phyloP scores from a whole-genome alignment of 1,284 basidiomycete species.

The Marasmius tenuissimus region DNA sequence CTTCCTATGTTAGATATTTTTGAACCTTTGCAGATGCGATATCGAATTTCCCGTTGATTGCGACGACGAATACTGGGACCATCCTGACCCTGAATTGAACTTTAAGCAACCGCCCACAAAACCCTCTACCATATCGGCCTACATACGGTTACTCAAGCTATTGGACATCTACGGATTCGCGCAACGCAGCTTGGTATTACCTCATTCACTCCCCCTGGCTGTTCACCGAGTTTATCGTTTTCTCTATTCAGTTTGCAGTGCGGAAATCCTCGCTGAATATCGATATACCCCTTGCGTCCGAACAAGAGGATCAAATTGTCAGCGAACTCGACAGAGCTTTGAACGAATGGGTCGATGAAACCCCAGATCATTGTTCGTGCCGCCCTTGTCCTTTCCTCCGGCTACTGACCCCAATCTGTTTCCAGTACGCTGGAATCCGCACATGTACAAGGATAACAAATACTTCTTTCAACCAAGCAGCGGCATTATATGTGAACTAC shows the following conservation, averaged over 20 bases:
- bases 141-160: slow-evolving; percentile 57
- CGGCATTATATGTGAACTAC: background rate
- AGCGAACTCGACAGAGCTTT: slow-evolving; percentile 63
- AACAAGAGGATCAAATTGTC: slow-evolving; percentile 57
- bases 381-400: background rate
- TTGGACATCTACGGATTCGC: slow-evolving; percentile 63
- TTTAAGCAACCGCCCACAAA: slow-evolving; percentile 53
- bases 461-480: slow-evolving; percentile 14
- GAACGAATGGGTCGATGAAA: slow-evolving; percentile 64
- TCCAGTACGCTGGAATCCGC: slow-evolving; percentile 59
- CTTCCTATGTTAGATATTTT: background rate
- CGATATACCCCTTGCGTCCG: slow-evolving; percentile 19
- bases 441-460: slow-evolving; percentile 35
- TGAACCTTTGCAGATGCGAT: slow-evolving; percentile 47
- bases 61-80: slow-evolving; percentile 72
- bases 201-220: background rate
- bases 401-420: background rate
- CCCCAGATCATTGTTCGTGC: slow-evolving; percentile 53
- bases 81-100: slow-evolving; percentile 35
- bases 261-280: slow-evolving; percentile 22
- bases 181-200: slow-evolving; percentile 57
- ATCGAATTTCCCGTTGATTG: slow-evolving; percentile 65
- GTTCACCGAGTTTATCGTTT: background rate
- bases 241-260: slow-evolving; percentile 32
- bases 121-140: slow-evolving; percentile 53